Conservation (phyloP, 495 filamentous ascomycete species). For the Penicillium bialowiezense region DNA sequence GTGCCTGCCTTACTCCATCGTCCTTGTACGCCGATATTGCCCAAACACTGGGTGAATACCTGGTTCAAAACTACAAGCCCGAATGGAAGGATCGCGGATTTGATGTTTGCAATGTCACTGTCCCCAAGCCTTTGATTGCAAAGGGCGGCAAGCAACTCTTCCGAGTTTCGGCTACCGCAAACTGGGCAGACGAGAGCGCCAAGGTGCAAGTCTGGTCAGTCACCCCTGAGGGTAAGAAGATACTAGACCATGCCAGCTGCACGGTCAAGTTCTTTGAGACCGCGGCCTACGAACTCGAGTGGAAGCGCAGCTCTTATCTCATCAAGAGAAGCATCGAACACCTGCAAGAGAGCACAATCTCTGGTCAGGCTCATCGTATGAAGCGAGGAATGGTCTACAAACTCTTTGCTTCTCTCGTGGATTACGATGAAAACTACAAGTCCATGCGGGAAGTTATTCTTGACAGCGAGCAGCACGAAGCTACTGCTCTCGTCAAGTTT, state of each 20-base stretch:
- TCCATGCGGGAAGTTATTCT: constrained; percentile 77
- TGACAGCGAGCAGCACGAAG: constrained; percentile 67
- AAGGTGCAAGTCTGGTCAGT: constrained; percentile 41
- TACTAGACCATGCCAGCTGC: constrained; percentile 49
- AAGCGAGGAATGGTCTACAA: constrained; percentile 75
- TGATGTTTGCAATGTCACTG: constrained; percentile 62
- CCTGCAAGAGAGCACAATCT: constrained; percentile 48
- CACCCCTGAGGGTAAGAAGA: constrained; percentile 44
- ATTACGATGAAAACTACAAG: constrained; percentile 64
- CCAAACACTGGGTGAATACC: constrained; percentile 67
- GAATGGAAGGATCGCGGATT: constrained; percentile 51
- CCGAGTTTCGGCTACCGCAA: constrained; percentile 35
- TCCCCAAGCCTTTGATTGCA: constrained; percentile 69
- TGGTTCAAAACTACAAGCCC: constrained; percentile 56
- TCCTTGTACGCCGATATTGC: constrained; percentile 77
- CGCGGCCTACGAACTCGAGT: constrained; percentile 30
- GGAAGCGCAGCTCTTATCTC: constrained; percentile 46
- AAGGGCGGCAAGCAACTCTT: constrained; percentile 50
- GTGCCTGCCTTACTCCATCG: constrained; percentile 53
- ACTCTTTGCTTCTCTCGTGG: constrained; percentile 66
- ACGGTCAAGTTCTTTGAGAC: constrained; percentile 41
- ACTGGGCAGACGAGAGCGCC: constrained; percentile 29
- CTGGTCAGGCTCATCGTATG: constrained; percentile 54
- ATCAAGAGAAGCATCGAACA: constrained; percentile 47
- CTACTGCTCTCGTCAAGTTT: constrained; percentile 67